phyloP scores from a whole-genome alignment of 768 basidiomycete genomes.

The Heimioporus sp. region DNA sequence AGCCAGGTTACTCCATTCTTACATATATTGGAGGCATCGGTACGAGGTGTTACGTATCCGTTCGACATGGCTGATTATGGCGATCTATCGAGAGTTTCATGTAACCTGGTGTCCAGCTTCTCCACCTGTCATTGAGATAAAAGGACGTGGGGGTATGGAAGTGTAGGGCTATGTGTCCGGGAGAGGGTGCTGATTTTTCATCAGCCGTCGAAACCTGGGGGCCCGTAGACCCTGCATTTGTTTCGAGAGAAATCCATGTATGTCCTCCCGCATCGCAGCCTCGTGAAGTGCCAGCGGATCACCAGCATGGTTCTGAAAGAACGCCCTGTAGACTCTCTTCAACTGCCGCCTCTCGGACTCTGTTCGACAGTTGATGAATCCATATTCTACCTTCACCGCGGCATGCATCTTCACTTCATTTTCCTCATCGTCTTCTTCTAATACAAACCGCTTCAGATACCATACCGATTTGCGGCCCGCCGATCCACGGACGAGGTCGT shows the following conservation, averaged over 20 bases:
- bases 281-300: conserved; percentile 36
- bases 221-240: conserved; percentile 19
- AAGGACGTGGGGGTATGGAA: too few relatives aligned
- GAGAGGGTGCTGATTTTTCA: conserved; percentile 31
- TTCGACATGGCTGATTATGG: too few relatives aligned
- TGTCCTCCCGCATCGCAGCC: conserved; percentile 32
- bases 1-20: too few relatives aligned
- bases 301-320: conserved; percentile 25
- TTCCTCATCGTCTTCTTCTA: neutral
- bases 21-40: too few relatives aligned
- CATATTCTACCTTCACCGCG: conserved; percentile 8
- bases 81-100: too few relatives aligned
- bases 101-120: too few relatives aligned
- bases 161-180: neutral
- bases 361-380: conserved; percentile 13
- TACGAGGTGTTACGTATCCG: too few relatives aligned
- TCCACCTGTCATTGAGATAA: too few relatives aligned
- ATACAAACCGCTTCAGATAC: conserved; percentile 6
- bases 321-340: conserved; percentile 31
- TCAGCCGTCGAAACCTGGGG: conserved; percentile 26
- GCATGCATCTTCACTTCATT: neutral
- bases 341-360: conserved; percentile 16
- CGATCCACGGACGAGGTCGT: conserved; percentile 2
- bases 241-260: conserved; percentile 26
- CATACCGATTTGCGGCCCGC: conserved; percentile 10